Evolutionary conservation across 73 alveolate species (phyloP).

Genomic region (Effrenium voratum): DNA sequence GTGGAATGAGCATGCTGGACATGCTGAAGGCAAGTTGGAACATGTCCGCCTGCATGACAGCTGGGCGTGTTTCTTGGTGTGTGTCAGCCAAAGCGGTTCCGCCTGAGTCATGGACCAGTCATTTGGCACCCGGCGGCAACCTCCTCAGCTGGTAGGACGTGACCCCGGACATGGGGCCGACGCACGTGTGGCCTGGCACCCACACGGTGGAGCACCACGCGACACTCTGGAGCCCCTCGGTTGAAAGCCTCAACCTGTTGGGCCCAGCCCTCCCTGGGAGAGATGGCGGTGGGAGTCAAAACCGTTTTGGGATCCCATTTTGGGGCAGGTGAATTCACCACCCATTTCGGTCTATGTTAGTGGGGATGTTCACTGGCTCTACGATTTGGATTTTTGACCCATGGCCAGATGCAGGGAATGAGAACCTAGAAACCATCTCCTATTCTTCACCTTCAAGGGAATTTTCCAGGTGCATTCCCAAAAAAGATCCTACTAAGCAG

Average conservation of each 20-base stretch:
- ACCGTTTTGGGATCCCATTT: neutral
- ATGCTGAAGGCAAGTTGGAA: too few species aligned
- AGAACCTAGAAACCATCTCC: too few species aligned
- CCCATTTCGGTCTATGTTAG: too few species aligned
- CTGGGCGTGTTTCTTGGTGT: neutral
- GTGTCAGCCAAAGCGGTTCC: neutral
- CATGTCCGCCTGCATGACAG: too few species aligned
- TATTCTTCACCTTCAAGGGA: too few species aligned
- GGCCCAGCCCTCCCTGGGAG: neutral
- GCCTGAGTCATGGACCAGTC: neutral
- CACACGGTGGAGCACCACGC: constrained; percentile 93
- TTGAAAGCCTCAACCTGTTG: neutral
- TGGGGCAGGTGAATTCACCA: too few species aligned
- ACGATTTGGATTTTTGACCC: too few species aligned
- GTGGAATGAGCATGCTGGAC: too few species aligned
- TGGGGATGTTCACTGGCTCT: too few species aligned
- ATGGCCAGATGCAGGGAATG: too few species aligned
- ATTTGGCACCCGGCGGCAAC: neutral
- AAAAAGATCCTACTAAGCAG: too few species aligned
- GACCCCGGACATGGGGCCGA: constrained; percentile 72
- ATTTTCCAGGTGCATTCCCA: too few species aligned
- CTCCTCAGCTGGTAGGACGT: neutral
- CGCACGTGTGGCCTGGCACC: constrained; percentile 94
- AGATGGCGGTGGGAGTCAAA: neutral
- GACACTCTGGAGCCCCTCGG: constrained; percentile 74